A percentile compares a stretch with the other conserved stretches of the same genome.
Conservation (phyloP, 2,329 filamentous ascomycete species). For the Mycocentrospora acerina region DNA sequence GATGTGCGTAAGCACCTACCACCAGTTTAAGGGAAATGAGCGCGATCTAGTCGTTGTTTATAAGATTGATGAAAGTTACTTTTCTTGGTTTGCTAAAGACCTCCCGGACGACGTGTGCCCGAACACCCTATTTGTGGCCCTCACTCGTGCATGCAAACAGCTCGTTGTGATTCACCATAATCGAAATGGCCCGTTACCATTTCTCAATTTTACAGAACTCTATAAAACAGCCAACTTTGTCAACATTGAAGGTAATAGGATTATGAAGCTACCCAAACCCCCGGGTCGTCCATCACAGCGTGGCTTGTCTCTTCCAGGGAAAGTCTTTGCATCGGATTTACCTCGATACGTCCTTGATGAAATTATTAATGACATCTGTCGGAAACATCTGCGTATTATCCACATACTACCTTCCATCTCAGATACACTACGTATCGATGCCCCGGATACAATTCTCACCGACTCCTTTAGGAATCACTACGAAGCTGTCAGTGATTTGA, state of each 20-base stretch:
- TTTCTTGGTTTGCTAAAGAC: conserved; percentile 2
- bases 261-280: too few relatives aligned
- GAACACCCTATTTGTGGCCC: conserved; percentile 9
- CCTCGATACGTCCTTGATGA: conserved; percentile 6
- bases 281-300: background rate
- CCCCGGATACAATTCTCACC: conserved; percentile 7
- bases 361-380: conserved; percentile 3
- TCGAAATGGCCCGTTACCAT: conserved; percentile 3
- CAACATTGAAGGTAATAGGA: too few relatives aligned
- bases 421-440: conserved; percentile 5
- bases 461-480: conserved; percentile 6
- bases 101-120: conserved; percentile 9
- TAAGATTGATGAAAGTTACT: conserved; percentile 8
- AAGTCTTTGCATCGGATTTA: conserved; percentile 5
- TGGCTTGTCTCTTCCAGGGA: conserved; percentile 3
- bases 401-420: conserved; percentile 1
- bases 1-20: conserved; percentile 11
- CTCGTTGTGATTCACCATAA: conserved; percentile 6
- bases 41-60: conserved; percentile 13
- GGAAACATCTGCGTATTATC: conserved; percentile 7
- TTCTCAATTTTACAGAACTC: conserved; percentile 3
- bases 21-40: conserved; percentile 13
- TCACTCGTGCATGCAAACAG: conserved; percentile 9
- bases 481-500: conserved; percentile 11
- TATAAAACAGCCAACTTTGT: background rate